phyloP scores from a whole-genome alignment of 208 protist genomes.

The Trichomonas tenax region DNA sequence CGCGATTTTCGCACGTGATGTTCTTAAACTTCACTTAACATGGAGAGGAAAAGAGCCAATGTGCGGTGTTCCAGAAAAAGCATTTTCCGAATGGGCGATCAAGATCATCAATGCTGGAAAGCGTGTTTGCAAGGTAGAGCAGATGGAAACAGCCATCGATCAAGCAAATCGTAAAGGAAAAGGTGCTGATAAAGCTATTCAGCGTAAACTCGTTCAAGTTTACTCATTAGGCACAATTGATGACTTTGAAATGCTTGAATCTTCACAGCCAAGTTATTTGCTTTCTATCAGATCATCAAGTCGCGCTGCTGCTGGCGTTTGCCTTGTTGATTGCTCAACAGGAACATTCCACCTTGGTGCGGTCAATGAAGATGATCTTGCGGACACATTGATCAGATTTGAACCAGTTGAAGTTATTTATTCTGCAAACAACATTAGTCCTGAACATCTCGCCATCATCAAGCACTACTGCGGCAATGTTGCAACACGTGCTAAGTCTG shows the following conservation, averaged over 20 bases:
- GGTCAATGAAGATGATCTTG: not conserved
- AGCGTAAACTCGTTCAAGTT: conserved; percentile 6
- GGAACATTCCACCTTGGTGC: not conserved
- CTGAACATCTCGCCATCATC: not conserved
- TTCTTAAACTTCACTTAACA: not conserved
- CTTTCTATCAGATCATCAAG: not conserved
- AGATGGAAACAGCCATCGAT: conserved; percentile 19
- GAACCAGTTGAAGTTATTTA: conserved; percentile 14
- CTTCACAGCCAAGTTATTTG: conserved; percentile 3
- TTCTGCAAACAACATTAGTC: not conserved
- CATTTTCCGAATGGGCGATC: not conserved
- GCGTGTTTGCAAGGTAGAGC: not conserved
- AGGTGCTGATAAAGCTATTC: not conserved
- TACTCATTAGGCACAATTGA: not conserved
- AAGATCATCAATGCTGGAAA: conserved; percentile 20
- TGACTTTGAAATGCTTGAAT: conserved; percentile 21
- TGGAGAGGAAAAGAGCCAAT: conserved; percentile 15
- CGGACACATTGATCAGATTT: not conserved
- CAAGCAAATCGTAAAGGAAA: conserved; percentile 9
- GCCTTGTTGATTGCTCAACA: conserved; percentile 4
- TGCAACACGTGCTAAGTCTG: not conserved
- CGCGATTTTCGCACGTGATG: not conserved
- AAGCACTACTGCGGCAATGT: not conserved
- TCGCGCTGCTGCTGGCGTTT: not conserved
- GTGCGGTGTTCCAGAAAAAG: conserved; percentile 19